Base-by-base conservation (phyloP, 768 basidiomycete species). In the Kwoniella shandongensis region DNA sequence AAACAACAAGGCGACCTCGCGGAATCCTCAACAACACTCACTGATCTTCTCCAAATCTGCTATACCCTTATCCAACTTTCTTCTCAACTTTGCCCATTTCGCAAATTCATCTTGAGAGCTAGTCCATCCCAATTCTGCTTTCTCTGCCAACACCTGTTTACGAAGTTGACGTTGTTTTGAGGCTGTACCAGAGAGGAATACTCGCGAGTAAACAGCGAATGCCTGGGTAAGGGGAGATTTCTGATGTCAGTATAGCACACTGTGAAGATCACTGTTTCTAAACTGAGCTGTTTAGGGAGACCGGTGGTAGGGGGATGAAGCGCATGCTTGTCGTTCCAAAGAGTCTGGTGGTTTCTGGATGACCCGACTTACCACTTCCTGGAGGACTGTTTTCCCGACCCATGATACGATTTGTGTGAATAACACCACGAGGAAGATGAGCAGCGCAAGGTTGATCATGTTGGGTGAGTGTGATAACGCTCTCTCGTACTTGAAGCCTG, bases 41-140 rank as follows among this genome's bases (percentile, higher is more conserved):
- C 93, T 98, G 61, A 91, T 81, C 76, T 86, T 88, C 79, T 98
- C 93, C 3, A 98, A 81, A 53, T 99, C 92, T 38, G 85, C 83
- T 17, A 96, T 77, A 18, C 88, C 89, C 77, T 94, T 97, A 79
- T 98, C 94, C 42, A 97, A 84, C 65, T 83, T 89, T 64, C 96
- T 79, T 67, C 88, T 80, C 72, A 98, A 79, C 79, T 91, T 92
- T 44, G 94, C 94, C 94, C 96, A 98, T 79, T 91, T 97, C 18
- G 92, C 90, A 74, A 99, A 99, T 71, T 98, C 89, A 72, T 97
- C 93, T 74, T 98, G 96, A 17, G 91, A 88, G 67, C 89, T 91
- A 30, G 92, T 98, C 73, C 85, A 85, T 61, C 87, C 76, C 2
- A 98, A 84, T 73, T 97, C 91, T 23, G 87, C 81, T 78, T 93